Evolutionary conservation across 2,329 filamentous ascomycete genomes (phyloP).

Genomic region (Cladosporium sp.): DNA sequence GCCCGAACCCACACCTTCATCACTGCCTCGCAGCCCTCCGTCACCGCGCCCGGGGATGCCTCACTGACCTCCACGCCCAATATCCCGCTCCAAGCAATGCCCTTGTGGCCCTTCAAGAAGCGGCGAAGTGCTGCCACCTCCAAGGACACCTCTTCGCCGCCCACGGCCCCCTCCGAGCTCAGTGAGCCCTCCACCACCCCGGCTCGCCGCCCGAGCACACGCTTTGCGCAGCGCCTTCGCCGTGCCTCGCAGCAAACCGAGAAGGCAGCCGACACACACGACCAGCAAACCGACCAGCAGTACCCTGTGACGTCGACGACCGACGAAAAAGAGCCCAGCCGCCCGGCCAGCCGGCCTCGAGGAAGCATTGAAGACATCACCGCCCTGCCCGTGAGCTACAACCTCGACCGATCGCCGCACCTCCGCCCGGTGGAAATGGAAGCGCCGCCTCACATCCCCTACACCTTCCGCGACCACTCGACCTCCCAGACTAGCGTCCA

Average conservation of each 20-base stretch:
- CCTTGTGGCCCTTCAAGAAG: constrained; percentile 76
- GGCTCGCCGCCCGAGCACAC: constrained; percentile 4
- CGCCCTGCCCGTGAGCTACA: constrained; percentile 37
- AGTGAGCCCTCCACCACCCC: constrained; percentile 36
- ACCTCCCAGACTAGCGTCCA: constrained; percentile 26
- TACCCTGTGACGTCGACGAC: not conserved
- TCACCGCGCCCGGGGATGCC: constrained; percentile 2
- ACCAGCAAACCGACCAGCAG: not conserved
- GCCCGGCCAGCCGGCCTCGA: not conserved
- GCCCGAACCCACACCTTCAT: not conserved
- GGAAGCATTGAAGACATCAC: constrained; percentile 42
- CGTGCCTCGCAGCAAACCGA: constrained; percentile 9
- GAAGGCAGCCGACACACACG: constrained; percentile 2
- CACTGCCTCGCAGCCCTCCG: not conserved
- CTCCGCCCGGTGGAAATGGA: constrained; percentile 38
- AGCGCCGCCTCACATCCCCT: constrained; percentile 34
- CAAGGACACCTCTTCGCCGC: constrained; percentile 5
- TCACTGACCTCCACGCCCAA: not conserved
- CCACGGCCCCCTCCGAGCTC: constrained; percentile 35
- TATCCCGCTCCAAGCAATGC: constrained; percentile 47
- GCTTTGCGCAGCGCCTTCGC: constrained; percentile 3
- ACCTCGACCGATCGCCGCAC: constrained; percentile 42
- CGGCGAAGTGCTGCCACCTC: constrained; percentile 42
- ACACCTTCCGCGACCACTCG: constrained; percentile 35
- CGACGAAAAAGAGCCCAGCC: constrained; percentile 12